Base-by-base conservation (phyloP, 208 protist genomes). In the Strigomonas galati region DNA sequence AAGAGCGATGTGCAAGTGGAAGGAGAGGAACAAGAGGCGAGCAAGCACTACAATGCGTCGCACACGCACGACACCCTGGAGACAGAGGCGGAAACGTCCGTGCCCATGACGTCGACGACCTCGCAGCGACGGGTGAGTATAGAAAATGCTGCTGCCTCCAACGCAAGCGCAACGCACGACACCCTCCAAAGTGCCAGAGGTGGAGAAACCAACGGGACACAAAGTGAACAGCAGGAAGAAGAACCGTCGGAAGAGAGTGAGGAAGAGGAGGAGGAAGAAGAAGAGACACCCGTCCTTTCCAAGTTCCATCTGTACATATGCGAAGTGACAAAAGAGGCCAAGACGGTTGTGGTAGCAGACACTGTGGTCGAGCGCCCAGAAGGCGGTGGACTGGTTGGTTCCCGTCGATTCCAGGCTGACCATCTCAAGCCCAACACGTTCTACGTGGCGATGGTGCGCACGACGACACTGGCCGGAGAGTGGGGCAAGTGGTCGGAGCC, bases 401-500 rank as follows among this genome's bases (percentile, higher is more conserved):
- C 23, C 37, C 24, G 46, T 30, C 60, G 7, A 1, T 79, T 91
- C 14, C 66, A 74, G 32, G 64, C 95, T 19, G 67, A 53, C n/a
- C 48, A 71, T 23, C 76, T 97, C 19, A 49, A 35, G 30, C 83
- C 84, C 17, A 93, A 94, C 81, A 78, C 78, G 26, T 73, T 79
- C 0, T 97, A 95, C 62, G 57, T 87, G 7, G 67, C 89, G 2
- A 75, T 69, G 27, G 79, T 82, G 32, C 84, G 85, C 14, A 83
- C 86, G 10, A 52, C 76, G 54, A 92, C 92, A 48, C 66, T 52
- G 12, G 27, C 65, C n/a, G 83, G 83, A 0, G 78, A 94, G 67
- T 96, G 90, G 89, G 87, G 90, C 28, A 67, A 82, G 56, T 97
- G 92, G 90, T 92, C 88, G 6, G 81, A 84, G 74, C 79, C 89